phyloP scores from a whole-genome alignment of 345 rosid genomes.

The Euclidium syriacum region DNA sequence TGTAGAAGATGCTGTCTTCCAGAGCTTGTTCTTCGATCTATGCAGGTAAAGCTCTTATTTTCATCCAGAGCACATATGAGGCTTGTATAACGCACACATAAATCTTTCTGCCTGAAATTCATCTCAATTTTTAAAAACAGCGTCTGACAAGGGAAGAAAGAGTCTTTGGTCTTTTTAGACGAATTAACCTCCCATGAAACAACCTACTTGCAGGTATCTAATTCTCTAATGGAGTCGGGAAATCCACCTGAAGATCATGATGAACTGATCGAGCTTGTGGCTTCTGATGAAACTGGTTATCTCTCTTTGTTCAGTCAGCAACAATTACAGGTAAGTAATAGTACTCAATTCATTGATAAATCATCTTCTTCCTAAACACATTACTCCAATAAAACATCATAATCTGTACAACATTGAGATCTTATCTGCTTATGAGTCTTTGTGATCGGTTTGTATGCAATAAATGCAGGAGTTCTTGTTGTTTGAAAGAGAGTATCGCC shows the following conservation, averaged over 20 bases:
- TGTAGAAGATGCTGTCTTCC: constrained; percentile 95
- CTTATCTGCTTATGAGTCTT: neutral
- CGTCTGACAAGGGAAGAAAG: neutral
- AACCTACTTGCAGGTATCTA: constrained; percentile 59
- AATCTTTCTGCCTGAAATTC: neutral
- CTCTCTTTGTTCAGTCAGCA: constrained; percentile 83
- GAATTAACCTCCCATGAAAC: neutral
- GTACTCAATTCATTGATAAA: too few relatives aligned
- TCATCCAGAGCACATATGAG: neutral
- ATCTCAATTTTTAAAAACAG: neutral
- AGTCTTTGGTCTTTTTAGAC: neutral
- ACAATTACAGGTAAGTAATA: constrained; percentile 66
- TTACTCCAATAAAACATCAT: too few relatives aligned
- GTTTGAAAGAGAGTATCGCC: constrained; percentile 78
- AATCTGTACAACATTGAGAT: neutral
- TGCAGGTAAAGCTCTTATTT: constrained; percentile 53
- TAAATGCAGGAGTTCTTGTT: constrained; percentile 69
- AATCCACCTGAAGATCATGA: constrained; percentile 67
- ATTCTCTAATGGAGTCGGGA: constrained; percentile 64
- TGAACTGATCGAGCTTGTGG: constrained; percentile 73
- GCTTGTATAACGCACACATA: neutral
- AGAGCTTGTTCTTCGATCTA: constrained; percentile 74
- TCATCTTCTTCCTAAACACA: too few relatives aligned
- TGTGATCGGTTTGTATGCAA: constrained; percentile 19
- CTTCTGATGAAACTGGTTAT: constrained; percentile 61